Percentiles rank a stretch among this genome's conserved stretches.
Conservation (phyloP, 140 eudicot genomes). For the Senecio squalidus region DNA sequence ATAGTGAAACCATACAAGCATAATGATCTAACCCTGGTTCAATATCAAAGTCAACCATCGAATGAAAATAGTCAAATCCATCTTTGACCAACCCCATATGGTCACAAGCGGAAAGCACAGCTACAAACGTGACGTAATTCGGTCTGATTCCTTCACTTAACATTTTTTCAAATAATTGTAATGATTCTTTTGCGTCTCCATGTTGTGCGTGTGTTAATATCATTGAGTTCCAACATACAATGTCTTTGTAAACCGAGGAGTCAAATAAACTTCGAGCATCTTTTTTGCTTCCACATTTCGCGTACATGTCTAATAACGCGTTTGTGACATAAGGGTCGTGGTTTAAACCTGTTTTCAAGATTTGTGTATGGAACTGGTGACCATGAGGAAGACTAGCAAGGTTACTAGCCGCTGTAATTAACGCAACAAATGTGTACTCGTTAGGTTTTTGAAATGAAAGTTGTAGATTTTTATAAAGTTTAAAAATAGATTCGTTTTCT, state of each 20-base stretch:
- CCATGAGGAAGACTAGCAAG: slow-evolving; percentile 55
- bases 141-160: slow-evolving; percentile 42
- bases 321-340: slow-evolving; percentile 56
- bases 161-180: slow-evolving; percentile 44
- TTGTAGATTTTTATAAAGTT: slow-evolving; percentile 47
- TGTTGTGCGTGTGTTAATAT: slow-evolving; percentile 66
- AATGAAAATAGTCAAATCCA: slow-evolving; percentile 42
- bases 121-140: slow-evolving; percentile 55
- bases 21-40: slow-evolving; percentile 77
- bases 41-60: slow-evolving; percentile 53
- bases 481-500: slow-evolving; percentile 51
- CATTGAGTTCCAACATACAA: slow-evolving; percentile 73
- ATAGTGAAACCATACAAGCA: slow-evolving; percentile 66
- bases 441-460: slow-evolving; percentile 34
- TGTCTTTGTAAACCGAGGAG: slow-evolving; percentile 37
- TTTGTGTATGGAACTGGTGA: slow-evolving; percentile 52
- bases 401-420: slow-evolving; percentile 58
- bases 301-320: slow-evolving; percentile 69
- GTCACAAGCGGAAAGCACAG: slow-evolving; percentile 73
- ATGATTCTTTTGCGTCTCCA: slow-evolving; percentile 60
- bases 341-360: slow-evolving; percentile 42
- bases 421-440: slow-evolving; percentile 57
- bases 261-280: slow-evolving; percentile 49
- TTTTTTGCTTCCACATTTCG: slow-evolving; percentile 66
- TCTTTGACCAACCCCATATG: slow-evolving; percentile 66